These are phyloP conservation scores for Saturnispora dispora DNA, from an alignment of 805 yeast species.

Conservation along the genomic window DNA sequence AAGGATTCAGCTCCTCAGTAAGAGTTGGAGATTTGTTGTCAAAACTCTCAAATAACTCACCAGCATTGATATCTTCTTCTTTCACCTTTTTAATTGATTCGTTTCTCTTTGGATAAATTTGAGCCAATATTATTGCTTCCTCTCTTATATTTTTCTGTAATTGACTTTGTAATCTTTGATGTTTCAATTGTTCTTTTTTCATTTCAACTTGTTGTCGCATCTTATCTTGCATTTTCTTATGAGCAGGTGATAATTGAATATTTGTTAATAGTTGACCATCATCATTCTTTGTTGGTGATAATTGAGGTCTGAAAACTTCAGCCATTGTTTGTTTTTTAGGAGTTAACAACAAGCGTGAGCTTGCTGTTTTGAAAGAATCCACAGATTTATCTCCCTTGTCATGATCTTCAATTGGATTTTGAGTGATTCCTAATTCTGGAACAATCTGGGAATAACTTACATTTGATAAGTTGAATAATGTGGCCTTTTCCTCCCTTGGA, in stretches of 20 bases:
- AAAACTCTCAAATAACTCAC: not conserved
- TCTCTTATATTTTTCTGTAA: conserved; percentile 9
- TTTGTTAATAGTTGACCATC: not conserved
- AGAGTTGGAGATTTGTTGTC: not conserved
- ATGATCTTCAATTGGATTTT: conserved; percentile 6
- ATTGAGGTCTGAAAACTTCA: conserved; percentile 1
- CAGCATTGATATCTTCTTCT: not conserved
- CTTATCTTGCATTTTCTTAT: conserved; percentile 12
- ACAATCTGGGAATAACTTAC: conserved; percentile 17
- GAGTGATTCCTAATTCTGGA: conserved; percentile 25
- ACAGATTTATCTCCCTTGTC: not conserved
- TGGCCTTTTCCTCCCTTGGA: conserved; percentile 20
- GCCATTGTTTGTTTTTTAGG: conserved; percentile 4
- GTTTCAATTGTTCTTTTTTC: conserved; percentile 8
- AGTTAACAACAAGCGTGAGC: conserved; percentile 2
- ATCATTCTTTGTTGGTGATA: not conserved
- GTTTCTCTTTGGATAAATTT: conserved; percentile 7
- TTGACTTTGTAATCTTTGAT: conserved; percentile 9
- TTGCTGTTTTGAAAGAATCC: conserved; percentile 8
- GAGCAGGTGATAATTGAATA: conserved; percentile 10
- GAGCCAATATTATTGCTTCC: conserved; percentile 8
- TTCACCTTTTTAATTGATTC: not conserved
- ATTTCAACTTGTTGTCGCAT: conserved; percentile 11
- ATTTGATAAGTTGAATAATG: conserved; percentile 11
- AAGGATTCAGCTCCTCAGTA: conserved; percentile 7